These are phyloP conservation scores for Podaxis sp. DNA, from an alignment of 768 basidiomycete species.

Conservation along the genomic window DNA sequence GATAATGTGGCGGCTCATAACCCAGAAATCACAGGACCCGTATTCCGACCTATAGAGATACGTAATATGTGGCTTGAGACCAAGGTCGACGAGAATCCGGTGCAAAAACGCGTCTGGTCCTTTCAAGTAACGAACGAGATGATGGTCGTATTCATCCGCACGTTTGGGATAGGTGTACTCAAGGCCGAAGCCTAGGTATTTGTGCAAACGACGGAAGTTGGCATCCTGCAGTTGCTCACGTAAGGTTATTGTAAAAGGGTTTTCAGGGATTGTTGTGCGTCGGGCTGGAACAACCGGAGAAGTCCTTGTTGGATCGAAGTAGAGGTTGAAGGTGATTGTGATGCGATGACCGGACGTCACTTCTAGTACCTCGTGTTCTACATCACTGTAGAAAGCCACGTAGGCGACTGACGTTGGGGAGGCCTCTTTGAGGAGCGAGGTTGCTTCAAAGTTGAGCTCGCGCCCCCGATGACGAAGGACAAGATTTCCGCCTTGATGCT, in stretches of 20 bases:
- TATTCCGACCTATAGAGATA: conserved; percentile 20
- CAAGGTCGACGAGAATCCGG: conserved; percentile 20
- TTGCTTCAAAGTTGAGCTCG: conserved; percentile 27
- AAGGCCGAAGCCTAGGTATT: conserved; percentile 35
- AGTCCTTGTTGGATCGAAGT: conserved; percentile 20
- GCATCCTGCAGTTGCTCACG: conserved; percentile 26
- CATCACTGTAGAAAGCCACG: conserved; percentile 37
- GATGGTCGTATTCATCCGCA: conserved; percentile 11
- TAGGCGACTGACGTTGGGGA: conserved; percentile 25
- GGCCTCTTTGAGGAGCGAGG: conserved; percentile 35
- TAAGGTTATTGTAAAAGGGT: conserved; percentile 20
- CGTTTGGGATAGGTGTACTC: conserved; percentile 31
- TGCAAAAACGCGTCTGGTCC: conserved; percentile 28
- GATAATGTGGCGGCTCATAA: neutral
- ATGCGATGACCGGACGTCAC: conserved; percentile 39
- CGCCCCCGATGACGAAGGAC: conserved; percentile 31
- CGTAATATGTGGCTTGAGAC: conserved; percentile 20
- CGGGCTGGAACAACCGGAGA: neutral
- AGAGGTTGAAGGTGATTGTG: conserved; percentile 44
- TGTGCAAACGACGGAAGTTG: conserved; percentile 30
- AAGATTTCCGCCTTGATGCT: conserved; percentile 45
- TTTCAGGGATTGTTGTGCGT: neutral
- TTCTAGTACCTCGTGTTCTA: conserved; percentile 39
- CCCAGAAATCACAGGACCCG: conserved; percentile 4
- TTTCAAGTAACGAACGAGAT: conserved; percentile 25